Conservation (phyloP, 257 asterid genomes). For the Penstemon eatonii region DNA sequence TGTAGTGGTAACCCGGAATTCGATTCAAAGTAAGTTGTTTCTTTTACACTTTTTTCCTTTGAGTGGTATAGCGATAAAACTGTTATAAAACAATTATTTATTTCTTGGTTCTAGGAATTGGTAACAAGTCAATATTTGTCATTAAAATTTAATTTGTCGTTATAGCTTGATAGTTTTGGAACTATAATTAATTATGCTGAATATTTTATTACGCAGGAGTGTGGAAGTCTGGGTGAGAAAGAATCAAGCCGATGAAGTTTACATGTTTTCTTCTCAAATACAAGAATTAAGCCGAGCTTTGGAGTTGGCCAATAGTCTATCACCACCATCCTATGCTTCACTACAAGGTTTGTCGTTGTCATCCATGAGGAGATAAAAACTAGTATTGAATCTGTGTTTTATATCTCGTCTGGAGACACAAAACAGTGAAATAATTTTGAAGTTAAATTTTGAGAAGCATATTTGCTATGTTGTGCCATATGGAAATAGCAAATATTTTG, state of each 20-base stretch:
- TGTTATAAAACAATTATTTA: no score
- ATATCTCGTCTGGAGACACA: neutral
- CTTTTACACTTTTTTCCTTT: neutral
- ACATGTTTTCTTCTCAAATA: conserved; percentile 82
- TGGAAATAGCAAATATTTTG: conserved; percentile 5
- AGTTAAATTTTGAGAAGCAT: neutral
- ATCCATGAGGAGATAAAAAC: conserved; percentile 55
- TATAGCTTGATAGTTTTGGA: conserved; percentile 18
- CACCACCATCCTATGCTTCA: conserved; percentile 62
- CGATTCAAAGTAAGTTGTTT: conserved; percentile 55
- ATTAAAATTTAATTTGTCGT: neutral
- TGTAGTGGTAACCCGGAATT: conserved; percentile 39
- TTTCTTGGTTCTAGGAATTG: neutral
- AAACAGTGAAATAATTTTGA: neutral
- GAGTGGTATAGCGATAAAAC: neutral
- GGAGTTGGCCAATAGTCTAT: conserved; percentile 52
- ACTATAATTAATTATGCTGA: neutral
- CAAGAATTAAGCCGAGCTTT: conserved; percentile 45
- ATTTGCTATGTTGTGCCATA: neutral
- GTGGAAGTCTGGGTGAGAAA: conserved; percentile 62
- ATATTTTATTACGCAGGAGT: conserved; percentile 37
- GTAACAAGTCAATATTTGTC: neutral
- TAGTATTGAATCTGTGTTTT: neutral
- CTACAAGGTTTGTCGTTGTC: conserved; percentile 68
- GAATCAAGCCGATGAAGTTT: conserved; percentile 78